Base-by-base conservation (phyloP, 2,329 filamentous ascomycete species). In the Colletotrichum musicola region DNA sequence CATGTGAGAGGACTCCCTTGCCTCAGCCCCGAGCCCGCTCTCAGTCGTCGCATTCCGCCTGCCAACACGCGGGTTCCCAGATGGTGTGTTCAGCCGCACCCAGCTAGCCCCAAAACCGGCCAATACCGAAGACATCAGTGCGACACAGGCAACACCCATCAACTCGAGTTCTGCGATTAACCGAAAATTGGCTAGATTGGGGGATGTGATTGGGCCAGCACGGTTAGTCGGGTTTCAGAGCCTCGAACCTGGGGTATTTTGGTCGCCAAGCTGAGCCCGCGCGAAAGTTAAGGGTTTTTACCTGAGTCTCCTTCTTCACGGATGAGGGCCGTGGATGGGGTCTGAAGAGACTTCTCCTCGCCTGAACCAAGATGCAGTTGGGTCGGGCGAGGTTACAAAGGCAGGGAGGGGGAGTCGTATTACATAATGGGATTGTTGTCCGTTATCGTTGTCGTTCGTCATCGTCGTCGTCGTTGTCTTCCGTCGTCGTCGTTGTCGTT, bases 81-180 rank as follows among this genome's bases (percentile, higher is more conserved):
- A 40, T 20, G 58, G 47, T 16, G 12, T 10, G 4, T 20, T 61
- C 58, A 53, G 58, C 58, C 58, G 58, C 58, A 53, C 35, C 4
- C 46, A 18, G 6, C 58, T 53, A 61, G 22, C 14, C 47, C 35
- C 47, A 30, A 53, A 30, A 12, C 6, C 25, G 47, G 12, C 30
- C 47, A 53, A 61, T 25, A 30, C 47, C 58, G 30, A 51, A 30
- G 18, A 10, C 20, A 44, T 44, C 14, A 25, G 35, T 46, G 47
- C 58, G 14, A 51, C 38, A 30, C n/a, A 16, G 13, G 25, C 22
- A 14, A 51, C 0, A n/a, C 4, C 4, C 4, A 18, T 14, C 1
- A 10, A n/a, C 6, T 51, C 25, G 12, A 25, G 25, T 18, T 6
- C 51, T 54, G 14, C 25, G 30, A 13, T 18, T 55, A 35, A n/a